Evolutionary conservation across 805 yeast genomes (phyloP).

Genomic region (Metschnikowia corniflorae): DNA sequence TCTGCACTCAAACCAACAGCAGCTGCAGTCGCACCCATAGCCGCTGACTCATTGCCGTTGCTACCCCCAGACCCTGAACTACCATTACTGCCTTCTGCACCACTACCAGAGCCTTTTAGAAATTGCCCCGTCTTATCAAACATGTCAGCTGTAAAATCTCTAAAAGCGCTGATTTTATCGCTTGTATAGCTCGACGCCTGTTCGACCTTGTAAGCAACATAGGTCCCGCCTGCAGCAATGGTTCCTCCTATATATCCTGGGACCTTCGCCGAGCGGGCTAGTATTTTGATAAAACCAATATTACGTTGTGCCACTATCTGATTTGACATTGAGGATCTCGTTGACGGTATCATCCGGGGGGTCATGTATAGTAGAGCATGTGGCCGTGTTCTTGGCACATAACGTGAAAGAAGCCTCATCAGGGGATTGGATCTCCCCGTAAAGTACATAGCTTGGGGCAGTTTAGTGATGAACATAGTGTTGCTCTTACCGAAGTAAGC

Average conservation of each 20-base stretch:
- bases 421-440: too few relatives aligned
- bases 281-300: conserved; percentile 42
- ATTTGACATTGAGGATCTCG: conserved; percentile 10
- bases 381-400: too few relatives aligned
- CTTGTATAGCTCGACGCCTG: conserved; percentile 73
- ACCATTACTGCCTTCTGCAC: conserved; percentile 25
- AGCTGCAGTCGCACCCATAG: conserved; percentile 51
- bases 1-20: conserved; percentile 45
- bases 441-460: too few relatives aligned
- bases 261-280: conserved; percentile 51
- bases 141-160: conserved; percentile 57
- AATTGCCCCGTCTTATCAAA: conserved; percentile 48
- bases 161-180: conserved; percentile 59
- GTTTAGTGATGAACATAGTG: too few relatives aligned
- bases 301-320: conserved; percentile 20
- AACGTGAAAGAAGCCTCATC: too few relatives aligned
- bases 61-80: conserved; percentile 1
- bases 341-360: background rate
- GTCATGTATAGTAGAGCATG: background rate
- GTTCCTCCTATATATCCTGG: conserved; percentile 91
- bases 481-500: too few relatives aligned
- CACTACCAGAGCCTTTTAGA: conserved; percentile 30
- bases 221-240: conserved; percentile 91
- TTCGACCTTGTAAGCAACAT: conserved; percentile 86
- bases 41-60: conserved; percentile 34